Base-by-base conservation (phyloP, 2,329 filamentous ascomycete species). In the Aureobasidium namibiae region DNA sequence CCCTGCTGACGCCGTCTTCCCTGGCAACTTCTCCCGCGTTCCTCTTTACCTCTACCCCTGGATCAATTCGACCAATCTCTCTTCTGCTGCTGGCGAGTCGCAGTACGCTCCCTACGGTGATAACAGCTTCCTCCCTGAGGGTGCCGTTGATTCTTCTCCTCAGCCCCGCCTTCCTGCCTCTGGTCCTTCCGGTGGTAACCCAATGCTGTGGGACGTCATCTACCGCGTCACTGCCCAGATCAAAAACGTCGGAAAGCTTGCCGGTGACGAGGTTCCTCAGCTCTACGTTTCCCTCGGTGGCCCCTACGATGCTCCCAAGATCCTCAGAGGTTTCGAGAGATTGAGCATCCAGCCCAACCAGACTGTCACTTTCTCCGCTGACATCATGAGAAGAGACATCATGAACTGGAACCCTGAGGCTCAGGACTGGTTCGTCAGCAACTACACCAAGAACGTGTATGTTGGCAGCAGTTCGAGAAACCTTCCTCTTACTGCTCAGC, bases 221-320 rank as follows among this genome's bases (percentile, higher is more conserved):
- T 90, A 86, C 76, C 82, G 77, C 14, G 81, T 89, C 21, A 81
- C 80, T 1, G 84, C 83, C 0, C 83, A 80, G 16, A 79, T 92
- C 63, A 84, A 79, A 63, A 92, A 92, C 77, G 88, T 81, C 3
- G 88, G 88, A 36, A 67, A 72, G 0, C 64, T 82, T 0, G 76
- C 72, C 2, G 86, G 87, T 24, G 85, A 88, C 38, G 87, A 89
- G 68, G 79, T 92, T 4, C 79, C 84, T 0, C 88, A 92, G 76
- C 73, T 90, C 18, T 78, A 96, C 72, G 69, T 96, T 50, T 84
- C 82, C n/a, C 87, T 92, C 3, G 91, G 90, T 49, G 90, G 89
- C 0, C 80, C 85, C 0, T 79, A 85, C 39, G 88, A 95, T 68
- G 80, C 79, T 26, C 74, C 73, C 62, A 73, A 79, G 60, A 79